Evolutionary conservation across 768 basidiomycete genomes (phyloP), one percentile per base, ranked within the genome.

Genomic region (Trametes elegans): DNA sequence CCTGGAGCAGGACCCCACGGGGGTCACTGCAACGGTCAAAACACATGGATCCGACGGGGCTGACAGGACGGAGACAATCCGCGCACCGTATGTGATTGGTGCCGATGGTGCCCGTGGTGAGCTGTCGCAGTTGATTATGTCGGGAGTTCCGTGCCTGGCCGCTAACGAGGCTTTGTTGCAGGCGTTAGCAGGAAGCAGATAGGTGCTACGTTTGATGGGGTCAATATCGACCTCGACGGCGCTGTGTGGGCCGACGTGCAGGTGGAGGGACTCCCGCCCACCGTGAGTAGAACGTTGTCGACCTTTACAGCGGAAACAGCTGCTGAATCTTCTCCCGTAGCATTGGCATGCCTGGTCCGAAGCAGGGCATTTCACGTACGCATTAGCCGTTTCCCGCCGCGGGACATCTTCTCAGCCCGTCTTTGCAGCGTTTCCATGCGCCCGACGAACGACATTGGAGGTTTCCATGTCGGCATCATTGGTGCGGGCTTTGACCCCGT

Each of bases 201-300:
- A 3, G 77, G 75, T 0, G 57, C 80, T 6, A 61, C 65, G 0
- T 80, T 80, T 55, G 53, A 73, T 0, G 79, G 79, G 0, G 70
- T 79, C 55, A 75, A 72, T 0, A 61, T 53, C 7, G 59, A 70
- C 3, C 62, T 63, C 5, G 58, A 71, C 19, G 21, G 48, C 4
- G 49, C 49, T 2, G 48, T 74, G 0, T 62, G 70, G 7, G 78
- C 71, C 1, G 76, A 81, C 53, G 66, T 79, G 24, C 55, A 69
- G 27, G 36, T 75, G 0, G 68, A 74, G 32, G 71, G 69, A 0
- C 3, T 74, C 2, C 66, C 68, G 31, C 56, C 62, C 28, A 53
- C 60, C 3, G 72, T 73, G 53, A 23, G 70, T 63, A 0, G 13
- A 21, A 13, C 7, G 8, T n/a, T 14, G 36, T 16, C 28, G 18